Evolutionary conservation across 2,329 filamentous ascomycete species (phyloP), one percentile per base, ranked within the genome.

Genomic region (Fusarium annulatum): DNA sequence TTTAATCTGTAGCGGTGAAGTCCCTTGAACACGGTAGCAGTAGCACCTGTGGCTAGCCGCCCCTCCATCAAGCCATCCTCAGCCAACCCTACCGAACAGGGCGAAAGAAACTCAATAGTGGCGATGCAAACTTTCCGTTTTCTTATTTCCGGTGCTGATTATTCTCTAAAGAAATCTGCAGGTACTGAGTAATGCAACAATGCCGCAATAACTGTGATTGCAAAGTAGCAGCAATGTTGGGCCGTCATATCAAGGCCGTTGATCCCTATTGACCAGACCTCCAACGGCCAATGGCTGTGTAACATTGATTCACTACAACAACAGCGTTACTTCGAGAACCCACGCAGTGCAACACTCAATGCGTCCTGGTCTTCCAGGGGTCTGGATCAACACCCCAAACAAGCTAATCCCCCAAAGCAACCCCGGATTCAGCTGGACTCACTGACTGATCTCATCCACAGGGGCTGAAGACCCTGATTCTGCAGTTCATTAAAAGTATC

Each of bases 401-500:
- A 62, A 33, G 57, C 61, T 18, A 36, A 46, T 45, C 18, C 71
- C 61, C 61, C 70, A 66, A 68, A 64, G 55, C 34, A 39, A 64
- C 71, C 71, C 71, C 71, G 39, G 71, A 74, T 74, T 74, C 43
- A 6, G 51, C 21, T 59, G 52, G 42, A 42, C 43, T 66, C 26
- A 10, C 52, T 61, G 62, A 34, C 30, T 51, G 49, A 72, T 68
- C 67, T 61, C 60, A 69, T 66, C 57, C 52, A 30, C 67, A 71
- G 65, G 67, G 67, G 45, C 67, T 30, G 19, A 42, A 55, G 48
- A 52, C 64, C 53, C 38, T 57, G 36, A 49, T 33, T 39, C 21
- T 18, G 26, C 23, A 16, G 19, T 30, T 14, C 11, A n/a, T 18
- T 10, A 9, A 18, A 15, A 42, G 2, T 5, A 28, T 28, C 14